phyloP scores from a whole-genome alignment of 2,329 filamentous ascomycete genomes.

The Arthroderma uncinatum region DNA sequence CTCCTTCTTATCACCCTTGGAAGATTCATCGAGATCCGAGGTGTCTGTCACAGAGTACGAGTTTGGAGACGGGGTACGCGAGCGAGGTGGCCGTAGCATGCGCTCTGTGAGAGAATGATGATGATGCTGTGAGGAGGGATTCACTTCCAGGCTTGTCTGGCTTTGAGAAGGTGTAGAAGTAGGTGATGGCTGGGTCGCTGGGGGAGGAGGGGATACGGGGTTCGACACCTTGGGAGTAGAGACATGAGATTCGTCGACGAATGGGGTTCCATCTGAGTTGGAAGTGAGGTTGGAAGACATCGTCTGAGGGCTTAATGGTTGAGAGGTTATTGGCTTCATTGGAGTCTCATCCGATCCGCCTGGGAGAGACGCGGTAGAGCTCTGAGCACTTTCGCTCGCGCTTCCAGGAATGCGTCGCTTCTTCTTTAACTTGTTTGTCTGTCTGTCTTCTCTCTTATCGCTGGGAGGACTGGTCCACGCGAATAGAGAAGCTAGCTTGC shows the following conservation, averaged over 20 bases:
- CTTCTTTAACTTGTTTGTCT: conserved; percentile 86
- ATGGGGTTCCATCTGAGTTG: not conserved
- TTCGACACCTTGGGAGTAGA: conserved; percentile 27
- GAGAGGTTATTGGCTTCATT: conserved; percentile 21
- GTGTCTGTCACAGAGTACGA: conserved; percentile 59
- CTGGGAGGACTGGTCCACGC: conserved; percentile 52
- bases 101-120: conserved; percentile 35
- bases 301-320: conserved; percentile 20
- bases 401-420: conserved; percentile 63
- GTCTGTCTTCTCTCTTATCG: conserved; percentile 49
- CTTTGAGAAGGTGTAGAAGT: not conserved
- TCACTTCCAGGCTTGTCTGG: conserved; percentile 4
- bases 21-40: conserved; percentile 65
- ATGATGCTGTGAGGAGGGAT: conserved; percentile 9
- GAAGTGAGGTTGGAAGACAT: not conserved
- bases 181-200: conserved; percentile 16
- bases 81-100: conserved; percentile 55
- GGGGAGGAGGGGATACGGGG: conserved; percentile 19
- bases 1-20: conserved; percentile 52
- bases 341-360: conserved; percentile 33
- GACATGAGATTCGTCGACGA: conserved; percentile 23
- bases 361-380: conserved; percentile 68
- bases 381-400: conserved; percentile 76
- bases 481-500: conserved; percentile 59
- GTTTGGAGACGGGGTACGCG: conserved; percentile 57